phyloP scores from a whole-genome alignment of 306 rosid species.

The Cucumis hystrix region DNA sequence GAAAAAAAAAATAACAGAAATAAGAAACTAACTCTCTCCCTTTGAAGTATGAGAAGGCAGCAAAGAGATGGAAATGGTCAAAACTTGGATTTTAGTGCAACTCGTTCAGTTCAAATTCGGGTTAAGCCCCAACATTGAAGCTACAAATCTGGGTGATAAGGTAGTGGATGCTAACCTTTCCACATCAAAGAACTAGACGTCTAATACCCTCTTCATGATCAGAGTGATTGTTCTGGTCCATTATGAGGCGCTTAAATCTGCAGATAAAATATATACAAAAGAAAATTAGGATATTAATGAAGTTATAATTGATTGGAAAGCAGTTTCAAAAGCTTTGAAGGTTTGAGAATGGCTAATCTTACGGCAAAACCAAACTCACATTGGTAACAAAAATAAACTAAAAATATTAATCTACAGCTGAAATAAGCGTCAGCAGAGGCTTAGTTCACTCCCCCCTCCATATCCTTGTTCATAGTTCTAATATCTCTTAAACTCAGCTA shows the following conservation, averaged over 20 bases:
- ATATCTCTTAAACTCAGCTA: too few species aligned
- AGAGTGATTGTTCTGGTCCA: slow-evolving; percentile 74
- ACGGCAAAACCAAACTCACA: background rate
- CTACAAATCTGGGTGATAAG: too few species aligned
- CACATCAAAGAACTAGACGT: slow-evolving; percentile 78
- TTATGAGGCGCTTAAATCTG: slow-evolving; percentile 91
- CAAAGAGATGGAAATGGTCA: background rate
- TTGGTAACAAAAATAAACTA: background rate
- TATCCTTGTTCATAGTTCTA: too few species aligned
- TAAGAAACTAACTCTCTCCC: slow-evolving; percentile 21
- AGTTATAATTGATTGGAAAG: background rate
- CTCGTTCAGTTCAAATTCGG: background rate
- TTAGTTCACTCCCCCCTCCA: too few species aligned
- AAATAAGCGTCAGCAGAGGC: too few species aligned
- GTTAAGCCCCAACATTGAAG: too few species aligned
- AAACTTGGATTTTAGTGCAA: background rate
- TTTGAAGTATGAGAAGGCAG: background rate
- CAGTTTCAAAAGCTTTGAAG: background rate
- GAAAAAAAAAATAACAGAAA: slow-evolving; percentile 12
- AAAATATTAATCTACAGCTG: background rate
- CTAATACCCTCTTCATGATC: slow-evolving; percentile 76
- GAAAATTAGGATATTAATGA: background rate
- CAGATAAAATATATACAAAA: background rate
- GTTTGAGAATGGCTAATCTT: background rate
- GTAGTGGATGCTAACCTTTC: slow-evolving; percentile 42